Evolutionary conservation across 208 protist genomes (phyloP), one percentile per base, ranked within the genome.

Genomic region (Angomonas deanei): DNA sequence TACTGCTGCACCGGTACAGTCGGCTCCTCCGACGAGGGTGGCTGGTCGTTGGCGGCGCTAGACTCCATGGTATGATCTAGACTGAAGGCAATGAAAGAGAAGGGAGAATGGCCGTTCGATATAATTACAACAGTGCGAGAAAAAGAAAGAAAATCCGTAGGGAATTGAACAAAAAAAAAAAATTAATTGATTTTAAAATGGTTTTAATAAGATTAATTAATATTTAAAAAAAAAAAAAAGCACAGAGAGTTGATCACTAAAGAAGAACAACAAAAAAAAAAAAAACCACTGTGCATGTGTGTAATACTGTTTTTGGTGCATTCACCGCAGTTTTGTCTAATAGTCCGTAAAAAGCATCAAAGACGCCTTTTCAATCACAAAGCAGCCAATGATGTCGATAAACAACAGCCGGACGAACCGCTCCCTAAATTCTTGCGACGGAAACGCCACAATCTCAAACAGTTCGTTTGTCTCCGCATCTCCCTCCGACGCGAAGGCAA

Each of bases 371-470:
- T 96, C 91, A 59, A 94, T 82, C 23, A 74, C 71, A 42, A 91
- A 92, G 66, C 84, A 78, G 33, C 86, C 91, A 33, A 91, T 10
- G 11, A 64, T 77, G 61, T 97, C 88, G 19, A 87, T 34, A 1
- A 80, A 0, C n/a, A 97, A 70, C 0, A 97, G 66, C n/a, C 69
- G 63, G 57, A 91, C 54, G 50, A 97, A 91, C 28, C 76, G 75
- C 0, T 74, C 64, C 30, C 88, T 78, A 70, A 97, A 95, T 58
- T 84, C 80, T 15, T 71, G 49, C 0, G 78, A 84, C 0, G 92
- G 92, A 39, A 97, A 94, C n/a, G 73, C 74, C 17, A 93, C 88
- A 61, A 96, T 85, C 61, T 97, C 89, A 58, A 96, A 93, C 63
- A 88, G 23, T 52, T 80, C 64, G 65, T 96, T 97, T 49, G 90